Evolutionary conservation across 2,329 filamentous ascomycete species (phyloP), one percentile per base, ranked within the genome.

Genomic region (Hypomyces rosellus): DNA sequence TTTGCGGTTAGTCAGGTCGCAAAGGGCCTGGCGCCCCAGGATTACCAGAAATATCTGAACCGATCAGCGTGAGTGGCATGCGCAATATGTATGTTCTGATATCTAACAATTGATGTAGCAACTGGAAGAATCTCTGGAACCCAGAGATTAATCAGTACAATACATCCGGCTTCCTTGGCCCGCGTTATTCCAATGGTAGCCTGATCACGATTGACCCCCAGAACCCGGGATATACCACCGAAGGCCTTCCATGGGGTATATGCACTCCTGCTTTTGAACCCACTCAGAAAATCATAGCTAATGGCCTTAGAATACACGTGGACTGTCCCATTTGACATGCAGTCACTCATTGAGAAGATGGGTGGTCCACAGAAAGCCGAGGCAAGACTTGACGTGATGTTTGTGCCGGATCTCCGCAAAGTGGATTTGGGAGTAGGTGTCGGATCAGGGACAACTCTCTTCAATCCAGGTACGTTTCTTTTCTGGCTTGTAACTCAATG

Each of bases 71-170:
- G 14, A 30, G 44, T 37, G 5, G 2, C 25, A 30, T 30, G 25
- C 25, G 9, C 25, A 30, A 30, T 30, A 6, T 30, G 9, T 3
- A 15, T n/a, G n/a, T 9, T 15, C 20, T 18, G 3, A n/a, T 4
- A 6, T 14, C 15, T 42, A 12, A 4, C 12, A 20, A 4, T n/a
- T 1, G 22, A 20, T 15, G 9, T 4, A 51, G 49, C 1, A 78
- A 81, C 15, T 85, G 81, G 81, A 73, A 78, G 18, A 80, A 78
- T 46, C 78, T 82, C 46, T 84, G 78, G 79, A 74, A 79, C 41
- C 52, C 69, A 0, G 63, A 73, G 1, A 74, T 51, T 0, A 48
- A 42, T 18, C 49, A 51, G 13, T 78, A 78, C 45, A 70, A 81
- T 52, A 51, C 45, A 6, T 51, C 45, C 2, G 49, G 49, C 4